These are phyloP conservation scores for Panicum hallii DNA, from an alignment of 202 grass and related monocot species.

Conservation along the genomic window DNA sequence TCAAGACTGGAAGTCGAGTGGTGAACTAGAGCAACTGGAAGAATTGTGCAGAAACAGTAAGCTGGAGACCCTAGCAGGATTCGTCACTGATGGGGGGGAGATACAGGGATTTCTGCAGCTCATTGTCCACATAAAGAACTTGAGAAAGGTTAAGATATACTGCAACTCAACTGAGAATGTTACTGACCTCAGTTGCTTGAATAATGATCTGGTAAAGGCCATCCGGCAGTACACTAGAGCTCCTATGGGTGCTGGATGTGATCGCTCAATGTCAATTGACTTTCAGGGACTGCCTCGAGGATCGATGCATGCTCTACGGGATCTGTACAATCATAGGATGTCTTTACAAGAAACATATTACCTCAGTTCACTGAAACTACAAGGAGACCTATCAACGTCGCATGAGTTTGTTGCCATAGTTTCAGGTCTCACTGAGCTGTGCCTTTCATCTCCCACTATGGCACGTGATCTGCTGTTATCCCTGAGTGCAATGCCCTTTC, in stretches of 20 bases:
- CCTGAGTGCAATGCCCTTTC: not conserved
- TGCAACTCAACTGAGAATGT: not conserved
- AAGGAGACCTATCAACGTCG: not conserved
- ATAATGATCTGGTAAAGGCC: not conserved
- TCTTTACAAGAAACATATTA: not conserved
- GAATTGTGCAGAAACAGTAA: not conserved
- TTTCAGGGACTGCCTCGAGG: not conserved
- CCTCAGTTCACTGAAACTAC: conserved; percentile 35
- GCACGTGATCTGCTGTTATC: not conserved
- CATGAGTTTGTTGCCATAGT: not conserved
- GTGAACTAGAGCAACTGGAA: not conserved
- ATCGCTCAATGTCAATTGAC: conserved; percentile 22
- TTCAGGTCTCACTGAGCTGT: conserved; percentile 1
- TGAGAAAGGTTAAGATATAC: conserved; percentile 42
- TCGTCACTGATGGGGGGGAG: not conserved
- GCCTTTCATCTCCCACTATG: not conserved
- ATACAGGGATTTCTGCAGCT: not conserved
- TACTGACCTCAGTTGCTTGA: not conserved
- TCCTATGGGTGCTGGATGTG: not conserved
- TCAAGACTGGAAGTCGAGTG: not conserved
- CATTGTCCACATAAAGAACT: conserved; percentile 9
- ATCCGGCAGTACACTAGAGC: not conserved
- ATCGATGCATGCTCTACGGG: not conserved
- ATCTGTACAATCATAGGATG: not conserved
- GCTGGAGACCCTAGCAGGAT: not conserved